A percentile compares a stretch with the other conserved stretches of the same genome.
These are phyloP conservation scores for Colletotrichum aenigma DNA, from an alignment of 2,329 filamentous ascomycete species.

Conservation along the genomic window DNA sequence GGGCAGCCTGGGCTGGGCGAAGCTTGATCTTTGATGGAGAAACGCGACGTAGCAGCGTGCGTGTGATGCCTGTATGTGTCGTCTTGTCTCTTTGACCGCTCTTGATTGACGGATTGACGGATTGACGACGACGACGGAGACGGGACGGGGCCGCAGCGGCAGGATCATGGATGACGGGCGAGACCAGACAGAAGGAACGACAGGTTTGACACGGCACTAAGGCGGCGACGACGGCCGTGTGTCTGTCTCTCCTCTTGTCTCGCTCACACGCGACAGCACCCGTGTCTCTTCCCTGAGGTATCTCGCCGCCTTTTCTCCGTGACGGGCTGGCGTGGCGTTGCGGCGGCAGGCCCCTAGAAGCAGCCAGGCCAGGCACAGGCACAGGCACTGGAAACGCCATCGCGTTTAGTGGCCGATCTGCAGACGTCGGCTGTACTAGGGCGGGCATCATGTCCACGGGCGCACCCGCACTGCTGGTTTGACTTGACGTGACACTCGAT, in stretches of 20 bases:
- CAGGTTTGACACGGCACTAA: constrained; percentile 8
- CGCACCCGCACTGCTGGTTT: not conserved
- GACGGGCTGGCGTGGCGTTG: not conserved
- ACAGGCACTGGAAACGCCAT: not conserved
- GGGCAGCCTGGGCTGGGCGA: not conserved
- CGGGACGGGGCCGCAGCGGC: not conserved
- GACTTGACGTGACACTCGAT: not conserved
- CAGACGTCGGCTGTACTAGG: constrained; percentile 6
- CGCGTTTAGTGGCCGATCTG: constrained; percentile 17
- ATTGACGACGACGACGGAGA: not conserved
- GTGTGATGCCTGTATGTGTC: not conserved
- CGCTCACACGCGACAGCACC: not conserved
- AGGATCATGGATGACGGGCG: not conserved
- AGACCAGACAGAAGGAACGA: not conserved
- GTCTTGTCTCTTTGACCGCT: not conserved
- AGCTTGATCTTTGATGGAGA: not conserved
- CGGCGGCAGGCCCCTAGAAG: not conserved
- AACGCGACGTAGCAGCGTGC: not conserved
- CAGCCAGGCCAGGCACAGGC: not conserved
- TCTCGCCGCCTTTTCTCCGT: not conserved
- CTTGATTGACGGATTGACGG: no score
- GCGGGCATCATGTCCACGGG: constrained; percentile 9
- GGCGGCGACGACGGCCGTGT: not conserved
- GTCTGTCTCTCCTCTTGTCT: not conserved
- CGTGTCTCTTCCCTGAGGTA: no score